Percentiles rank a stretch among this genome's conserved stretches.
Conservation (phyloP, 257 asterid genomes). For the Przewalskia tangutica region DNA sequence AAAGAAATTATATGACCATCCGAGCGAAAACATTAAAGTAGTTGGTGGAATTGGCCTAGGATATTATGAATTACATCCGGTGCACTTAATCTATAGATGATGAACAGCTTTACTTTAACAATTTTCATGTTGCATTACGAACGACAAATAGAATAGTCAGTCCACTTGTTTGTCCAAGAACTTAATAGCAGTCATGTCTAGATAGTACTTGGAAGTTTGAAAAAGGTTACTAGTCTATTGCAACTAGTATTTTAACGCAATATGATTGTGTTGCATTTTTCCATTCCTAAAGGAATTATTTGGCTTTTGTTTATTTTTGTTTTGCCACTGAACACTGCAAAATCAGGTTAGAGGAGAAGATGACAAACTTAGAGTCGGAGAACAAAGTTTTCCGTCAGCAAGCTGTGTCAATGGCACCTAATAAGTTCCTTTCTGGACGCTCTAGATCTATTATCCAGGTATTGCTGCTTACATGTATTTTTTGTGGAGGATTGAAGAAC, state of each 20-base stretch:
- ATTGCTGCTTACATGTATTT: constrained; percentile 8
- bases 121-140: not conserved
- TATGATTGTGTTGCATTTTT: not conserved
- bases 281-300: not conserved
- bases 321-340: constrained; percentile 3
- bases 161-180: not conserved
- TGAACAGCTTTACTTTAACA: not conserved
- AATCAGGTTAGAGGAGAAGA: constrained; percentile 88
- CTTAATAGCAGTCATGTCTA: not conserved
- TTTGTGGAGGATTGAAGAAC: not conserved
- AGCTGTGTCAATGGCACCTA: constrained; percentile 89
- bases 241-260: not conserved
- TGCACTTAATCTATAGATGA: not conserved
- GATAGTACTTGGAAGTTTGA: not conserved
- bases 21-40: not conserved
- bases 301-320: constrained; percentile 2
- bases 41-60: not conserved
- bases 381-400: constrained; percentile 99
- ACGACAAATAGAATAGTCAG: not conserved
- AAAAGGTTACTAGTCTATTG: not conserved
- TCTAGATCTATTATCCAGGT: constrained; percentile 95
- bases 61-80: not conserved
- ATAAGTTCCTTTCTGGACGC: constrained; percentile 91
- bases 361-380: constrained; percentile 77
- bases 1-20: not conserved